Percentiles rank a stretch among this genome's conserved stretches.
phyloP scores from a whole-genome alignment of 345 rosid genomes.

The Corymbia maculata region DNA sequence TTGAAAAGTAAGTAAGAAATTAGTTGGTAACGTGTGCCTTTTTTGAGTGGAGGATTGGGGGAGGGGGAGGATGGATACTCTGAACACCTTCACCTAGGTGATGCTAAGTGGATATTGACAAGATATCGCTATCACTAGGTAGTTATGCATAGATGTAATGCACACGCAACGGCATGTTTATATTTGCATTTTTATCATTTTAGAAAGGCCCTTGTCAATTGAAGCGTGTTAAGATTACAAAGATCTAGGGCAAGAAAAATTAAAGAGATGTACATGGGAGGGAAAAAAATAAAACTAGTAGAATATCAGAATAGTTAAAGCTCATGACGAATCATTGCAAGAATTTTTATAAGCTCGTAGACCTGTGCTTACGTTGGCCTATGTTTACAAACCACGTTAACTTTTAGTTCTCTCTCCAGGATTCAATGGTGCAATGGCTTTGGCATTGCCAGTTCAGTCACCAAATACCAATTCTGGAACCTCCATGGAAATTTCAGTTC shows the following conservation, averaged over 20 bases:
- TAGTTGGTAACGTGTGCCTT: neutral
- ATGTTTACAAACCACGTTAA: no score
- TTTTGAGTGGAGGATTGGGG: neutral
- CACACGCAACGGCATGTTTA: no score
- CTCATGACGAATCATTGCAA: neutral
- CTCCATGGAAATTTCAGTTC: no score
- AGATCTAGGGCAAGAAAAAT: no score
- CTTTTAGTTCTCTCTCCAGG: neutral
- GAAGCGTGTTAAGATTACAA: no score
- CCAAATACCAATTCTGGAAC: neutral
- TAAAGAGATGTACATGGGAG: neutral
- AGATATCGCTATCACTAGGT: no score
- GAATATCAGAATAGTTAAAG: neutral
- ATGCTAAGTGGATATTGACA: no score
- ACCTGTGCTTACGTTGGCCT: neutral
- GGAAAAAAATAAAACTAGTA: neutral
- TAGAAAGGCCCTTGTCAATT: no score
- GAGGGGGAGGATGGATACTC: neutral
- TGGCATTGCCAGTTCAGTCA: fast-evolving
- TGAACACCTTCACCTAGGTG: no score
- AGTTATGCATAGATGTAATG: no score
- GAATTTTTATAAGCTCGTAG: neutral
- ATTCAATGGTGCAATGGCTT: neutral
- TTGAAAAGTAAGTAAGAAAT: no score
- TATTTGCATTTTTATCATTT: no score